A percentile compares a stretch with the other conserved stretches of the same genome.
Conservation (phyloP, 345 rosid genomes). For the Euphorbia lathyris region DNA sequence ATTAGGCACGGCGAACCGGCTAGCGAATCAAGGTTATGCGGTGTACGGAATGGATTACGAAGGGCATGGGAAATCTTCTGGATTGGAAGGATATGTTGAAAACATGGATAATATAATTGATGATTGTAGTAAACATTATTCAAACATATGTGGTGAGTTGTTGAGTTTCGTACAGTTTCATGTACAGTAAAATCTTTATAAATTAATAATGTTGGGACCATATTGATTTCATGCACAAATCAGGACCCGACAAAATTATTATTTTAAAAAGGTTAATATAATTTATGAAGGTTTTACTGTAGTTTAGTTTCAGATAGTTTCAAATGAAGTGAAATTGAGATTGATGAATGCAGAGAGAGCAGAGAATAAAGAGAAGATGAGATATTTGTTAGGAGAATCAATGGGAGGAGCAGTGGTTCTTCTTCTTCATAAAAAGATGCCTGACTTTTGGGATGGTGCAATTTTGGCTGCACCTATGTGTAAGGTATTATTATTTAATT, state of each 20-base stretch:
- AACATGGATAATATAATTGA: slow-evolving; percentile 52
- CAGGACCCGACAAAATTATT: too few species aligned
- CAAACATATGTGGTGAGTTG: slow-evolving; percentile 47
- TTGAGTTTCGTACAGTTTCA: too few species aligned
- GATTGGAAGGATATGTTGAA: slow-evolving; percentile 44
- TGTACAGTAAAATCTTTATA: too few species aligned
- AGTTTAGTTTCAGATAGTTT: too few species aligned
- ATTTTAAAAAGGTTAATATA: too few species aligned
- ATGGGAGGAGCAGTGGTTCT: slow-evolving; percentile 85
- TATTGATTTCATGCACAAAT: too few species aligned
- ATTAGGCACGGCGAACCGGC: slow-evolving; percentile 64
- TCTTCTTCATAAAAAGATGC: slow-evolving; percentile 56
- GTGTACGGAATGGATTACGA: slow-evolving; percentile 79
- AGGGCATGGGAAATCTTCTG: slow-evolving; percentile 85
- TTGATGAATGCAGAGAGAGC: slow-evolving; percentile 34
- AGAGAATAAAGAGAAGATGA: slow-evolving; percentile 60
- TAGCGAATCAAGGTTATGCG: slow-evolving; percentile 58
- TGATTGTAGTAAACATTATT: slow-evolving; percentile 54
- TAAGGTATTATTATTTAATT: slow-evolving; percentile 39
- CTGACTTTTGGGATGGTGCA: slow-evolving; percentile 77
- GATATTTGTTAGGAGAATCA: slow-evolving; percentile 73
- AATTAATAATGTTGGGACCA: too few species aligned
- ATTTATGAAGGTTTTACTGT: too few species aligned
- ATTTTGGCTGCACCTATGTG: slow-evolving; percentile 87
- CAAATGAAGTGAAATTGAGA: too few species aligned